Evolutionary conservation across 2,329 filamentous ascomycete genomes (phyloP), one percentile per base, ranked within the genome.

Genomic region (Diaporthe vexans): DNA sequence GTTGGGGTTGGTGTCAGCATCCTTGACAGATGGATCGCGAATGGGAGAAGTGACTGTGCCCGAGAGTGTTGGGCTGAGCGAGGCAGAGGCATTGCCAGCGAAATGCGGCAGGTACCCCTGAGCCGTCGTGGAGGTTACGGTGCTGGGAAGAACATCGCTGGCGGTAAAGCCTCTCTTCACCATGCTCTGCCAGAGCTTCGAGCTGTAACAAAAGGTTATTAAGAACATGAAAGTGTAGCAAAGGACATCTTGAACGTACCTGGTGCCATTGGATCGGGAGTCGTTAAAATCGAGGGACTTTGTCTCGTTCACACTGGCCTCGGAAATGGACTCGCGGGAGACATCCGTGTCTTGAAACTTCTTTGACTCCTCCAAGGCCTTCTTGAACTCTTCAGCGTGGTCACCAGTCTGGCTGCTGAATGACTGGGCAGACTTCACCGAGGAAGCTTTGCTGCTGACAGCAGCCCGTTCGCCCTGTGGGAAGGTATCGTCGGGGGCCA

Each of bases 51-150:
- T 48, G 58, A 76, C 70, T 5, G 77, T 78, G 48, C 77, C 79
- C 63, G 58, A 78, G 19, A 80, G 46, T 7, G 79, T 77, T 1
- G 80, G 80, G 51, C 77, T 79, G 26, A 82, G 73, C 33, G 80
- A 81, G 35, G 88, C 87, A 13, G 88, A 86, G 29, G 88, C 88
- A 77, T 89, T 83, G 24, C 88, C 88, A 13, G 83, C 80, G 73
- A 88, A 90, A 43, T 89, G 87, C 21, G 88, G 89, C 59, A 91
- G 80, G 57, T 87, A 85, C n/a, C 88, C 89, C 37, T 86, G 88
- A 10, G 86, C 88, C 17, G 88, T 90, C 58, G 86, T 87, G 4
- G 88, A 87, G 3, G 88, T 88, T 63, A 91, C 81, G 13, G 88
- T 83, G 67, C 88, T 86, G 74, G 79, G 79, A 37, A 80, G 71